Evolutionary conservation across 2,329 filamentous ascomycete species (phyloP).

Genomic region (Colletotrichum euphorbiae): DNA sequence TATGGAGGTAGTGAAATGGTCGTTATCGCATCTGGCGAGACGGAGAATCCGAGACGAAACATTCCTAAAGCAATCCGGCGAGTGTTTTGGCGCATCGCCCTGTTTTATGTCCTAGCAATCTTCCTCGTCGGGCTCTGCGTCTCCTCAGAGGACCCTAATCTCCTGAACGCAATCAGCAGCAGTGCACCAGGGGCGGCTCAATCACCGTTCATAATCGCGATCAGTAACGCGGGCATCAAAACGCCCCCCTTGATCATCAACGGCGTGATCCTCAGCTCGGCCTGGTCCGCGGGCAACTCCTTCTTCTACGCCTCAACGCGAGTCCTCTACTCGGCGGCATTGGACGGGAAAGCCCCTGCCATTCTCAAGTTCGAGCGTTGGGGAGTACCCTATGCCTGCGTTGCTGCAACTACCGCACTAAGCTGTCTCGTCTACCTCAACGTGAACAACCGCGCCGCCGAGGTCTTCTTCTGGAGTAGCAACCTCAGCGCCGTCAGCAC

Average conservation of each 20-base stretch:
- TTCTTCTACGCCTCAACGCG: conserved; percentile 70
- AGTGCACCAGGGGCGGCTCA: conserved; percentile 29
- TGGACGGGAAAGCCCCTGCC: conserved; percentile 68
- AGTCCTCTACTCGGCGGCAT: conserved; percentile 69
- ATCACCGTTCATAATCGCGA: conserved; percentile 67
- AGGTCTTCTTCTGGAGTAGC: conserved; percentile 61
- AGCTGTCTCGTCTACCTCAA: conserved; percentile 74
- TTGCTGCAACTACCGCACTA: conserved; percentile 63
- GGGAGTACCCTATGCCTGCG: conserved; percentile 33
- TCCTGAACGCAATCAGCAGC: conserved; percentile 47
- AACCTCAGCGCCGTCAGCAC: conserved; percentile 75
- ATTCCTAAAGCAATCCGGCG: conserved; percentile 65
- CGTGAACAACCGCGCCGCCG: conserved; percentile 59
- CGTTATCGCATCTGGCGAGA: conserved; percentile 64
- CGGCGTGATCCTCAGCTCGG: conserved; percentile 79
- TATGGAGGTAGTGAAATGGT: conserved; percentile 64
- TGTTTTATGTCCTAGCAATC: conserved; percentile 65
- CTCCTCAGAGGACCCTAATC: conserved; percentile 54
- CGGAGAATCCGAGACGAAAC: conserved; percentile 58
- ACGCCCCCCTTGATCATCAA: conserved; percentile 80
- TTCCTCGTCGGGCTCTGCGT: conserved; percentile 65
- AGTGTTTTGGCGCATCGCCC: conserved; percentile 65
- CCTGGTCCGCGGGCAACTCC: conserved; percentile 77
- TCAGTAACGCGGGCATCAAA: conserved; percentile 73
- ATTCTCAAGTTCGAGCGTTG: conserved; percentile 66